Conservation (phyloP, 2,329 filamentous ascomycete species). For the Purpureocillium lavendulum region DNA sequence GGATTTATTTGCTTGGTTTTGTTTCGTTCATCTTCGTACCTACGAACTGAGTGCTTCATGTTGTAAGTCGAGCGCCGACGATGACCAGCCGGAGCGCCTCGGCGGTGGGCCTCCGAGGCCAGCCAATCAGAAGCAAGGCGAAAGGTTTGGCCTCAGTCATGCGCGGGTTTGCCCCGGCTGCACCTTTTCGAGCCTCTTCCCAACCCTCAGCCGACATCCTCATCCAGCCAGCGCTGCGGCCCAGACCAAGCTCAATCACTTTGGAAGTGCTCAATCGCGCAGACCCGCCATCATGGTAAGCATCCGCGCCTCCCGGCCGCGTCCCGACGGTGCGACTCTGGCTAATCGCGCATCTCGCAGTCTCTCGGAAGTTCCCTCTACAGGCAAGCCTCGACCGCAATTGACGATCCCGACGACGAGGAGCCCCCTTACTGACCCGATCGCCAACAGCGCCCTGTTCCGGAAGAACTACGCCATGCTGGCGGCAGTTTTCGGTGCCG, state of each 20-base stretch:
- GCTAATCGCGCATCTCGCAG: constrained; percentile 29
- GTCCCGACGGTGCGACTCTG: constrained; percentile 3
- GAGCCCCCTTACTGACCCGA: constrained; percentile 15
- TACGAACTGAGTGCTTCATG: too few species aligned
- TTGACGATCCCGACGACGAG: constrained; percentile 10
- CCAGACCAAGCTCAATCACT: constrained; percentile 14
- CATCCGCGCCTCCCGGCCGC: not conserved
- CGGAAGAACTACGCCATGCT: constrained; percentile 85
- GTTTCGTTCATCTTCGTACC: too few species aligned
- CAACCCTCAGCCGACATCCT: constrained; percentile 18
- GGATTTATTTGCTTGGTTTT: too few species aligned
- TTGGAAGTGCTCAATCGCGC: constrained; percentile 21
- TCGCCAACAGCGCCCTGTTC: constrained; percentile 61
- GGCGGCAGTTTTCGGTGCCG: constrained; percentile 73
- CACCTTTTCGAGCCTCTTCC: constrained; percentile 9
- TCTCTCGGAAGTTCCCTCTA: constrained; percentile 28
- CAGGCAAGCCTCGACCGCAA: constrained; percentile 24
- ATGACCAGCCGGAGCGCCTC: too few species aligned
- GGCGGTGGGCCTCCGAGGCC: not conserved
- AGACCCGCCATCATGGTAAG: constrained; percentile 28
- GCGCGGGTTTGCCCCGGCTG: constrained; percentile 14
- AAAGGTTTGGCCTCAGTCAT: constrained; percentile 21
- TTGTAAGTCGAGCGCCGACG: too few species aligned
- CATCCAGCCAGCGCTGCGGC: constrained; percentile 17
- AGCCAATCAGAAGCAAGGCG: constrained; percentile 22